Base-by-base conservation (phyloP, 2,329 filamentous ascomycete species). In the Pseudogymnoascus sp. region DNA sequence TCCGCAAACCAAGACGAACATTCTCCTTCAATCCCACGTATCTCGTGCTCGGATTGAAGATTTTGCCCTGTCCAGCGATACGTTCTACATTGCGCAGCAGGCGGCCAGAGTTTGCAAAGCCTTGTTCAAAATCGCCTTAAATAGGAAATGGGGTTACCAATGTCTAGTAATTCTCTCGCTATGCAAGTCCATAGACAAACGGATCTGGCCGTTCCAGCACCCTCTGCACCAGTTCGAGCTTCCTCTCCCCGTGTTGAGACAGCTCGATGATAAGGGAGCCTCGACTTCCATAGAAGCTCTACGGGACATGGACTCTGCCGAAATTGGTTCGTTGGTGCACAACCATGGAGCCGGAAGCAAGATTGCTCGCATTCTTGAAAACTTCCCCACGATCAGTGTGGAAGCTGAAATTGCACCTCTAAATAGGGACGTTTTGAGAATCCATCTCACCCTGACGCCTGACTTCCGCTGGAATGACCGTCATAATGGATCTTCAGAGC, bases 401-500 rank as follows among this genome's bases (percentile, higher is more conserved):
- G 93, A 97, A 68, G 90, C 91, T 6, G 93, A 97, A 74, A 97
- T 97, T 64, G 95, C 95, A 1, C 96, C 96, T 1, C 79, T 99
- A 35, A 99, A 99, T 71, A 84, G 95, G 56, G 93, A 99, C 72
- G 93, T 99, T 0, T 80, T 99, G 66, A 86, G 93, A n/a, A 92
- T 99, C 71, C 88, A 89, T 71, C 83, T 99, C 0, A 90, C 82
- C 69, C 82, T 99, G 16, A 91, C 88, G 1, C 91, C 95, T 0
- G 93, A 97, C 61, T 99, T 99, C 72, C 81, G 81, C 38, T 99
- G 95, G 95, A 96, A 96, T 69, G 93, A 97, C 68, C 87, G 90
- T 56, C 85, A 96, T 64, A 93, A 99, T 72, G 96, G 96, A 16
- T 91, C 87, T 2, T 97, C 93, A 0, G 95, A 99, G 72, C 93